phyloP scores from a whole-genome alignment of 2,329 filamentous ascomycete species.

The Ascochyta koolunga region DNA sequence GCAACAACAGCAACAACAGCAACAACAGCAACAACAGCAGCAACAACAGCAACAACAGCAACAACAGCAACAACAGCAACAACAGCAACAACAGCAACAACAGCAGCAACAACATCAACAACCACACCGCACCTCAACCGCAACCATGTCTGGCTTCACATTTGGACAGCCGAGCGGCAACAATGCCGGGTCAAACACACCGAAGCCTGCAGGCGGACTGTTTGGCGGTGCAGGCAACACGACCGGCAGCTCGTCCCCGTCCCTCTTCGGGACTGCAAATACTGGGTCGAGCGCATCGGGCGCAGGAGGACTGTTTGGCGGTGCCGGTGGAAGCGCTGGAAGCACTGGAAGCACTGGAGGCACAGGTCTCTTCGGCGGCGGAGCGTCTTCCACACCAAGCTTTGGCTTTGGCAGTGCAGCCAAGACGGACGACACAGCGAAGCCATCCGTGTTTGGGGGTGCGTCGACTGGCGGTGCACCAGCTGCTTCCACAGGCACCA shows the following conservation, averaged over 20 bases:
- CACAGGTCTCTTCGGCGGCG: slow-evolving; percentile 35
- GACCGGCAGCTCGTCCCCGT: slow-evolving; percentile 30
- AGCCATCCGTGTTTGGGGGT: slow-evolving; percentile 35
- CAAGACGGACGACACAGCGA: slow-evolving; percentile 29
- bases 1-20: slow-evolving; percentile 1
- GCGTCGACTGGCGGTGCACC: slow-evolving; percentile 16
- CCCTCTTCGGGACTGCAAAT: slow-evolving; percentile 35
- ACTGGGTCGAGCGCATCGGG: slow-evolving; percentile 27
- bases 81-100: not conserved
- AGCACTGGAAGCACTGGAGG: slow-evolving; percentile 36
- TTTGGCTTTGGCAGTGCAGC: slow-evolving; percentile 25
- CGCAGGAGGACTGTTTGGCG: slow-evolving; percentile 23
- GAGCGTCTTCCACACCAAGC: slow-evolving; percentile 24
- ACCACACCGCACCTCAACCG: slow-evolving; percentile 10
- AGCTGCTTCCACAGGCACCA: slow-evolving; percentile 21
- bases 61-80: not conserved
- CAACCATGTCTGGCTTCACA: slow-evolving; percentile 37
- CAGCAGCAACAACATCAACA: slow-evolving; percentile 2
- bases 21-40: slow-evolving; percentile 1
- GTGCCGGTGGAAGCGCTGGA: slow-evolving; percentile 11
- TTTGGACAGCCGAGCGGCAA: slow-evolving; percentile 40
- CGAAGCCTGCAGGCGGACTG: slow-evolving; percentile 35
- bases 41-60: slow-evolving; percentile 1
- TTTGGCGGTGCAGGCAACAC: slow-evolving; percentile 34
- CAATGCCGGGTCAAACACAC: slow-evolving; percentile 27